Percentiles rank a stretch among this genome's conserved stretches.
These are phyloP conservation scores for Phytophthora litchii DNA, from an alignment of 352 stramenopile species.

Conservation along the genomic window DNA sequence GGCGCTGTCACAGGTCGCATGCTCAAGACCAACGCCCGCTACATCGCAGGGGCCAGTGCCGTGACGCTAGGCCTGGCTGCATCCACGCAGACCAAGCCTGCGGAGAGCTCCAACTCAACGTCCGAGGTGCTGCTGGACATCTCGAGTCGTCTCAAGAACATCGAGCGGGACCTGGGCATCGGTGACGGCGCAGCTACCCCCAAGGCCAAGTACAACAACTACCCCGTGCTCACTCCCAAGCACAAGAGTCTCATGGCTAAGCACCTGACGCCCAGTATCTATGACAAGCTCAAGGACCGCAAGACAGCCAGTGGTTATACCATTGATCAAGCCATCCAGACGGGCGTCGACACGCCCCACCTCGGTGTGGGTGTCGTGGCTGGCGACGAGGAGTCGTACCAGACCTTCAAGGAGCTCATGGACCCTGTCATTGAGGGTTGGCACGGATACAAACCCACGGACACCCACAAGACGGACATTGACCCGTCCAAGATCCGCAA, in stretches of 20 bases:
- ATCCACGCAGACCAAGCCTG: slow-evolving; percentile 42
- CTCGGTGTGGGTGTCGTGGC: slow-evolving; percentile 76
- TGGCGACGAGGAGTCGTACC: slow-evolving; percentile 86
- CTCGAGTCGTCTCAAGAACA: slow-evolving; percentile 61
- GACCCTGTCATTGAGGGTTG: slow-evolving; percentile 84
- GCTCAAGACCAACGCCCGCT: slow-evolving; percentile 59
- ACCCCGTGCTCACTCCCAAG: slow-evolving; percentile 77
- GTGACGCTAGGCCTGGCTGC: slow-evolving; percentile 63
- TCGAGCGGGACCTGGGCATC: slow-evolving; percentile 71
- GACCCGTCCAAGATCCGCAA: slow-evolving; percentile 64
- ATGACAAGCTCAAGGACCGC: slow-evolving; percentile 65
- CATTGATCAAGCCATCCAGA: slow-evolving; percentile 84
- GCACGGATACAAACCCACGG: slow-evolving; percentile 66
- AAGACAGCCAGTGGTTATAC: slow-evolving; percentile 75
- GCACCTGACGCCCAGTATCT: slow-evolving; percentile 78
- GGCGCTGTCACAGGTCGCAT: slow-evolving; percentile 40
- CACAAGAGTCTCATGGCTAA: slow-evolving; percentile 81
- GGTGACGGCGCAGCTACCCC: slow-evolving; percentile 13
- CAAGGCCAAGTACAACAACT: slow-evolving; percentile 65
- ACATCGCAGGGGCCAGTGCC: slow-evolving; percentile 58
- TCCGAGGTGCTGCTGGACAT: slow-evolving; percentile 72
- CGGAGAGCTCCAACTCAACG: slow-evolving; percentile 55
- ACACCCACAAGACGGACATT: slow-evolving; percentile 78
- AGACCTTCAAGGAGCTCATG: slow-evolving; percentile 79
- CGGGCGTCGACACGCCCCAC: slow-evolving; percentile 70